phyloP scores from a whole-genome alignment of 495 filamentous ascomycete genomes.

The Penicillium canariense region DNA sequence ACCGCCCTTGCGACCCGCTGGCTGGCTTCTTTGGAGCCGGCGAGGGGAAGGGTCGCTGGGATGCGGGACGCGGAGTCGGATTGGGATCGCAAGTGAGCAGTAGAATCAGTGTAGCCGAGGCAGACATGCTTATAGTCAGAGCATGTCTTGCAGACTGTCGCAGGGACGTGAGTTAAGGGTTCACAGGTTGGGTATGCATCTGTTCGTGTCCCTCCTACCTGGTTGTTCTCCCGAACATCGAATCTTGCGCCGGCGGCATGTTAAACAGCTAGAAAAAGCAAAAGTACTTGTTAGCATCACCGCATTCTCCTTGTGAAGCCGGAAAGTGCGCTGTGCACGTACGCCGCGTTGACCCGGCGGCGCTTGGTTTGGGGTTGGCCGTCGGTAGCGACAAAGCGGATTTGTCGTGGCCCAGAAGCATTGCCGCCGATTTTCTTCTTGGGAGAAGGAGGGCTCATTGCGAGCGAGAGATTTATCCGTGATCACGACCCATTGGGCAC shows the following conservation, averaged over 20 bases:
- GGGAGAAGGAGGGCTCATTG: conserved; percentile 47
- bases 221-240: conserved; percentile 77
- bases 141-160: conserved; percentile 66
- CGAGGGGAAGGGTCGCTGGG: conserved; percentile 22
- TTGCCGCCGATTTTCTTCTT: conserved; percentile 42
- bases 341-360: conserved; percentile 79
- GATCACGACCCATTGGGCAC: conserved; percentile 42
- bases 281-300: conserved; percentile 16
- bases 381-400: conserved; percentile 79
- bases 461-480: conserved; percentile 43
- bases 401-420: conserved; percentile 46
- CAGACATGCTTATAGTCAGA: conserved; percentile 71
- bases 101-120: conserved; percentile 68
- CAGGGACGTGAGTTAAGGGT: conserved; percentile 6
- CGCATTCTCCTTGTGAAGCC: conserved; percentile 8
- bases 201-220: conserved; percentile 31
- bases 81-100: conserved; percentile 53
- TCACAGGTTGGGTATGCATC: neutral
- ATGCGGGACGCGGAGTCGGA: conserved; percentile 34
- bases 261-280: conserved; percentile 58
- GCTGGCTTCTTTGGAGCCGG: conserved; percentile 19
- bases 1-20: conserved; percentile 18
- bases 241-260: conserved; percentile 80
- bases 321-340: conserved; percentile 33
- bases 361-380: conserved; percentile 78